phyloP scores from a whole-genome alignment of 441 rosid genomes.

The Euphorbia schlechtendalii region DNA sequence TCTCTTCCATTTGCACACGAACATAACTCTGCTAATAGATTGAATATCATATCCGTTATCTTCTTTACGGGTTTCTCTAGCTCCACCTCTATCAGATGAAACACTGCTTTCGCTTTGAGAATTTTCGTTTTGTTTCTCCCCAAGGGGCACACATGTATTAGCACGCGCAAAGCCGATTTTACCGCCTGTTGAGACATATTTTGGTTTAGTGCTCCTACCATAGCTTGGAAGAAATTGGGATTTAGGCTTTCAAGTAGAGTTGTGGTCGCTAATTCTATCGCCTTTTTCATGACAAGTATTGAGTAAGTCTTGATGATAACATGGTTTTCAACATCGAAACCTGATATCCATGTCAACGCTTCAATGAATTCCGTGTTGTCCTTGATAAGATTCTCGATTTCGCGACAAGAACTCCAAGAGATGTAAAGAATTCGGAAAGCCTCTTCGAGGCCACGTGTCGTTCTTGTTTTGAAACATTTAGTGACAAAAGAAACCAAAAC shows the following conservation, averaged over 20 bases:
- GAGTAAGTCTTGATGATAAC: constrained; percentile 21
- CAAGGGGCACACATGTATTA: constrained; percentile 31
- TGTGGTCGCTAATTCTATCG: constrained; percentile 14
- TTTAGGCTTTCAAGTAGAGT: constrained; percentile 25
- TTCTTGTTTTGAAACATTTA: constrained; percentile 20
- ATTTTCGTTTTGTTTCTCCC: constrained; percentile 39
- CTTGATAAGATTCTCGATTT: constrained; percentile 22
- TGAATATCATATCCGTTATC: constrained; percentile 37
- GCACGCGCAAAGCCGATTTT: constrained; percentile 34
- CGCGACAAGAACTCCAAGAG: constrained; percentile 26
- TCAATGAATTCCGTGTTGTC: constrained; percentile 27
- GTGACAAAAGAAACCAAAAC: constrained; percentile 23
- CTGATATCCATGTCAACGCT: constrained; percentile 32
- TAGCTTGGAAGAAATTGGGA: constrained; percentile 25
- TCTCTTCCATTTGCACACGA: constrained; percentile 43
- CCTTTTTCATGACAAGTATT: constrained; percentile 22
- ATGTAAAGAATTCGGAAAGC: constrained; percentile 30
- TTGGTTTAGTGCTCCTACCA: constrained; percentile 20
- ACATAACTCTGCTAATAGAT: constrained; percentile 40
- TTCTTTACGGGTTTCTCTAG: constrained; percentile 36
- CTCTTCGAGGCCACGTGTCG: constrained; percentile 23
- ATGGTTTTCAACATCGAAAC: constrained; percentile 5
- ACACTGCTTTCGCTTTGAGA: constrained; percentile 32
- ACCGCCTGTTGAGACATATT: constrained; percentile 28
- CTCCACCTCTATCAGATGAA: constrained; percentile 42